These are phyloP conservation scores for Fusarium fujikuroi DNA, from an alignment of 2,329 filamentous ascomycete species.

Conservation along the genomic window DNA sequence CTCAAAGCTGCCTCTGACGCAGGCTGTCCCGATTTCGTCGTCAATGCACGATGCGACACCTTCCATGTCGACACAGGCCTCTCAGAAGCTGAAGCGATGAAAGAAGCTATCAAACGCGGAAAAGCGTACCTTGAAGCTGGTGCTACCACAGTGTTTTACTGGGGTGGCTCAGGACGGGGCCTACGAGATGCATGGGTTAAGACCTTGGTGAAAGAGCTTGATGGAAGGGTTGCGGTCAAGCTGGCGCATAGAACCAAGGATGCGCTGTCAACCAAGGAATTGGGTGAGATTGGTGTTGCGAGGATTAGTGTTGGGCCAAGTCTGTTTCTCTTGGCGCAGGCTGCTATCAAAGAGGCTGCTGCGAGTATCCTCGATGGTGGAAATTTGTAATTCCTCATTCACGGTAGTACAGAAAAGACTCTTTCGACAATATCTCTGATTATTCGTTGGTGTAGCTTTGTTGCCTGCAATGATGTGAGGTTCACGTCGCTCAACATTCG, in stretches of 20 bases:
- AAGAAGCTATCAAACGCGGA: slow-evolving; percentile 64
- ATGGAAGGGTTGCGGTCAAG: slow-evolving; percentile 61
- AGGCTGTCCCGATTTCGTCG: slow-evolving; percentile 64
- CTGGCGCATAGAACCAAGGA: slow-evolving; percentile 49
- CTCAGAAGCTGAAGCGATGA: slow-evolving; percentile 51
- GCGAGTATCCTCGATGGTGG: slow-evolving; percentile 46
- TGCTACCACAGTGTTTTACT: slow-evolving; percentile 69
- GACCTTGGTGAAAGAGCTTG: slow-evolving; percentile 59
- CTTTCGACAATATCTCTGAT: neutral
- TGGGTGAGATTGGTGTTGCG: slow-evolving; percentile 62
- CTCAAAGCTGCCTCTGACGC: slow-evolving; percentile 56
- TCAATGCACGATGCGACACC: slow-evolving; percentile 69
- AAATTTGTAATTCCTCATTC: slow-evolving; percentile 16
- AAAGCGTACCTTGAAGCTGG: slow-evolving; percentile 67
- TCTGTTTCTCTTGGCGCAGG: slow-evolving; percentile 55
- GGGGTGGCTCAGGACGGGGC: slow-evolving; percentile 60
- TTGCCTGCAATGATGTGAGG: neutral
- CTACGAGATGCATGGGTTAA: slow-evolving; percentile 59
- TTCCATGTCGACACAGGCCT: slow-evolving; percentile 50
- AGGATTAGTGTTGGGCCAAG: slow-evolving; percentile 66
- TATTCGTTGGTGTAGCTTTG: neutral
- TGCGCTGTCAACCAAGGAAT: slow-evolving; percentile 55
- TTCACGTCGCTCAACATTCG: neutral
- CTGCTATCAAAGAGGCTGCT: slow-evolving; percentile 50
- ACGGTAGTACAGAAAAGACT: neutral